phyloP scores from a whole-genome alignment of 768 basidiomycete genomes.

The Pleurotus salmoneostramineus region DNA sequence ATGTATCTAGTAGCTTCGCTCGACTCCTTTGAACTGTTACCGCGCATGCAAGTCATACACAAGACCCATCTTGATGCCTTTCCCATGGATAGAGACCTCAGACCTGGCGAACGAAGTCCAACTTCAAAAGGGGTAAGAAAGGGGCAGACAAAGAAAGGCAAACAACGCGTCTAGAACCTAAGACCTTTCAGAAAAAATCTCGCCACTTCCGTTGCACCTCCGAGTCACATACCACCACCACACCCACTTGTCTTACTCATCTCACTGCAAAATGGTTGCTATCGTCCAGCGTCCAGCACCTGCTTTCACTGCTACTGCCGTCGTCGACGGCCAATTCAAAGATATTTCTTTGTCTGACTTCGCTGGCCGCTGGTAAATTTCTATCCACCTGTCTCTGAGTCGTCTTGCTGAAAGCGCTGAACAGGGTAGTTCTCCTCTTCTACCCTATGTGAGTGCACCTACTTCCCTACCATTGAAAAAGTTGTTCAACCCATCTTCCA shows the following conservation, averaged over 20 bases:
- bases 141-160: neutral
- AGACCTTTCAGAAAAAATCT: neutral
- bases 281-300: conserved; percentile 85
- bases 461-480: neutral
- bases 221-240: too few relatives aligned
- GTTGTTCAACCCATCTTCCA: conserved; percentile 17
- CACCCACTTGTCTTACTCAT: neutral
- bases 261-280: conserved; percentile 39
- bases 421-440: conserved; percentile 90
- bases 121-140: neutral
- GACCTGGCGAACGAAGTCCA: neutral
- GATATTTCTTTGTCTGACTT: conserved; percentile 72
- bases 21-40: neutral
- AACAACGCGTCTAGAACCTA: neutral
- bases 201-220: too few relatives aligned
- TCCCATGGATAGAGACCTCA: too few relatives aligned
- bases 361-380: conserved; percentile 74
- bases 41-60: neutral
- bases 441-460: conserved; percentile 75
- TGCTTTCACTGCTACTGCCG: conserved; percentile 68
- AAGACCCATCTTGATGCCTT: too few relatives aligned
- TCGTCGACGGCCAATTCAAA: conserved; percentile 74
- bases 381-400: neutral
- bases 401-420: neutral
- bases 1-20: too few relatives aligned